These are phyloP conservation scores for Amphicarpaea edgeworthii DNA, from an alignment of 306 rosid genomes.

Conservation along the genomic window DNA sequence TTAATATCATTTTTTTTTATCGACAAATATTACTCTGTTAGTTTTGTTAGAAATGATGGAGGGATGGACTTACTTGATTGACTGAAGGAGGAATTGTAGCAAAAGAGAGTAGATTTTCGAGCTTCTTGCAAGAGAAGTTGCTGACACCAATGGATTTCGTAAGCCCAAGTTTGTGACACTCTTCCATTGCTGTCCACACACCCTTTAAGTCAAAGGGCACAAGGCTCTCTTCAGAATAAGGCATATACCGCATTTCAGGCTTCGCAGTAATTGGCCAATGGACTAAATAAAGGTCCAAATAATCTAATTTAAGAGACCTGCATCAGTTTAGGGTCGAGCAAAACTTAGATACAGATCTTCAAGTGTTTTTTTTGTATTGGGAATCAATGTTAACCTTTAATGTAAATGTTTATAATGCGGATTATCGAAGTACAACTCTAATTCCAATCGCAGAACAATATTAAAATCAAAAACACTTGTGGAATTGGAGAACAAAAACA, in stretches of 20 bases:
- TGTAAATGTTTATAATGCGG: neutral
- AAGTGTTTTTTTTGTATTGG: neutral
- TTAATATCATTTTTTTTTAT: too few relatives aligned
- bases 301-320: conserved; percentile 12
- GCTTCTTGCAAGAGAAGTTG: conserved; percentile 32
- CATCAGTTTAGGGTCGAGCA: neutral
- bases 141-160: conserved; percentile 45
- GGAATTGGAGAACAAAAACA: too few relatives aligned
- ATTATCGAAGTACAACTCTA: neutral
- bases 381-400: neutral
- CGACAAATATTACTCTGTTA: too few relatives aligned
- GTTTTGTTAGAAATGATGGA: too few relatives aligned
- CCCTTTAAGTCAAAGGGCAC: conserved; percentile 52
- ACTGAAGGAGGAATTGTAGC: conserved; percentile 52
- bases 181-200: conserved; percentile 75
- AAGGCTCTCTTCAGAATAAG: conserved; percentile 26
- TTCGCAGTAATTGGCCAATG: conserved; percentile 44
- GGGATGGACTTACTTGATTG: conserved; percentile 42
- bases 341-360: neutral
- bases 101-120: conserved; percentile 44
- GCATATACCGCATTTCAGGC: neutral
- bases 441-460: neutral
- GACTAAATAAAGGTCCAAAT: conserved; percentile 45
- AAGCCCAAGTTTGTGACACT: conserved; percentile 45
- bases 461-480: neutral